These are phyloP conservation scores for Hypomyces rosellus DNA, from an alignment of 2,329 filamentous ascomycete genomes.

Conservation along the genomic window DNA sequence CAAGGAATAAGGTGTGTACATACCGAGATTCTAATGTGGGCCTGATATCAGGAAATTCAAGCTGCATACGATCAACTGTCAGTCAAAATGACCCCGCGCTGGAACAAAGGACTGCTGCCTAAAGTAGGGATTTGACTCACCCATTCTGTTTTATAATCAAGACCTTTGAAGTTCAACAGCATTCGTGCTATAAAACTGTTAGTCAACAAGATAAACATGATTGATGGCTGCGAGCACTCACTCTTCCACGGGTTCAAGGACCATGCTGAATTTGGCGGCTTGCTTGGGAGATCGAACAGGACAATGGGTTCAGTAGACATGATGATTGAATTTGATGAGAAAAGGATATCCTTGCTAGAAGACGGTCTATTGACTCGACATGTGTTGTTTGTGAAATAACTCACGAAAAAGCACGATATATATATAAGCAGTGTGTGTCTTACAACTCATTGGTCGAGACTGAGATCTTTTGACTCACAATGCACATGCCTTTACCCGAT, in stretches of 20 bases:
- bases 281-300: constrained; percentile 58
- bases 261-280: constrained; percentile 45
- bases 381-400: too few species aligned
- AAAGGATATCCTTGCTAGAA: too few species aligned
- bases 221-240: constrained; percentile 23
- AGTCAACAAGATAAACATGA: not conserved
- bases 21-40: constrained; percentile 49
- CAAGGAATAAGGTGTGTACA: constrained; percentile 16
- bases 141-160: constrained; percentile 65
- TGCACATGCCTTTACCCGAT: too few species aligned
- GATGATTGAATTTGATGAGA: not conserved
- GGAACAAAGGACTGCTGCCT: not conserved
- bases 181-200: constrained; percentile 47
- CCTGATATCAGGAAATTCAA: constrained; percentile 61
- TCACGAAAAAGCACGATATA: too few species aligned
- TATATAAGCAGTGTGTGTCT: too few species aligned
- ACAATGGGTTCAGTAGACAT: constrained; percentile 37
- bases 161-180: constrained; percentile 59
- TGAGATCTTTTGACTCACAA: too few species aligned
- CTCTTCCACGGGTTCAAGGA: constrained; percentile 68
- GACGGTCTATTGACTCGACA: too few species aligned
- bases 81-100: not conserved
- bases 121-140: constrained; percentile 16
- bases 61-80: constrained; percentile 18
- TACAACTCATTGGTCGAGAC: too few species aligned